These are phyloP conservation scores for Trifolium fragiferum DNA, from an alignment of 306 rosid species.

Conservation along the genomic window DNA sequence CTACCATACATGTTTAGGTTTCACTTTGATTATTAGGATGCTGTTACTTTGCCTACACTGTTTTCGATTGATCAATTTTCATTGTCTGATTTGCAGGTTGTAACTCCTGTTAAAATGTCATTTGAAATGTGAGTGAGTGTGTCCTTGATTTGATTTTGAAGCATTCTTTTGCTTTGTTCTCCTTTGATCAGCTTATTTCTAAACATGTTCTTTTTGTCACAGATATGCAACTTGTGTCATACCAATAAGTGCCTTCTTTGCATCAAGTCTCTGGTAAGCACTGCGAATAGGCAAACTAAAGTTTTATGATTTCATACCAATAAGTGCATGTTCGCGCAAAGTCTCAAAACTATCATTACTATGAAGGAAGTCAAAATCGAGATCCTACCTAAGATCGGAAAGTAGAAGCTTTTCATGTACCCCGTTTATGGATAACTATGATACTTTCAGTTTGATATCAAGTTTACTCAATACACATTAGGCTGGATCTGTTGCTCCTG, in stretches of 20 bases:
- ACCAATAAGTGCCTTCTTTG: conserved; percentile 95
- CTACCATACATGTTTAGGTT: background rate
- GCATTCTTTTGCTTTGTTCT: conserved; percentile 16
- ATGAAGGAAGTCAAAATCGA: too few relatives aligned
- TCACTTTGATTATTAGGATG: background rate
- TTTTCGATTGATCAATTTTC: background rate
- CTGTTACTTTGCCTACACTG: background rate
- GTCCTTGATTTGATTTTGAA: conserved; percentile 1
- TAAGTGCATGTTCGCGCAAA: background rate
- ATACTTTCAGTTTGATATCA: background rate
- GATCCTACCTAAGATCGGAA: too few relatives aligned
- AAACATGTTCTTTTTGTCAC: conserved; percentile 40
- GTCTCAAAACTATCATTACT: background rate
- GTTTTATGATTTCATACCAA: background rate
- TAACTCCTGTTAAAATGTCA: conserved; percentile 89
- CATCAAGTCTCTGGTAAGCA: conserved; percentile 95
- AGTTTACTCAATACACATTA: background rate
- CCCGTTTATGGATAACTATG: background rate
- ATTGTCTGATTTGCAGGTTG: conserved; percentile 68
- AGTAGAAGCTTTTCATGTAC: background rate
- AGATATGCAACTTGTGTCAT: conserved; percentile 95
- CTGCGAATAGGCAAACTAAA: background rate
- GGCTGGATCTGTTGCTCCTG: conserved; percentile 4
- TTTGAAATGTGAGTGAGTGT: conserved; percentile 88
- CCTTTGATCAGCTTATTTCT: conserved; percentile 20